Evolutionary conservation across 2,329 filamentous ascomycete genomes (phyloP), one percentile per base, ranked within the genome.

Genomic region (Geosmithia putterillii): DNA sequence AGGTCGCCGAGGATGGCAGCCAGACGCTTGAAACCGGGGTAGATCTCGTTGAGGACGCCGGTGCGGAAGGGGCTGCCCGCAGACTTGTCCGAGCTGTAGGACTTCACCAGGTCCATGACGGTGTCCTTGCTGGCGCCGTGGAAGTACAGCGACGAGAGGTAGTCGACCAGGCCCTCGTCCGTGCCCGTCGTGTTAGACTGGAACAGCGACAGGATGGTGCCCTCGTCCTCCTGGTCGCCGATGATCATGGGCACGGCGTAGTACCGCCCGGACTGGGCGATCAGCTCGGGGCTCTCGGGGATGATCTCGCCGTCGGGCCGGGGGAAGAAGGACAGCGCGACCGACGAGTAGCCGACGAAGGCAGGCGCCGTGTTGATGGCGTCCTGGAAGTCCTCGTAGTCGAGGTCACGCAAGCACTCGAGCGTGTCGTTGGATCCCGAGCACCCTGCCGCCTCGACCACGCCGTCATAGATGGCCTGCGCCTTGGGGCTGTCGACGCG

Each of bases 221-320:
- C 83, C 59, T 90, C 84, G 54, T 90, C 85, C 64, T 89, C 83
- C 58, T 87, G 82, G 54, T 86, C 74, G 37, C 85, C 83, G 35
- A 83, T 72, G 49, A 73, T 72, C 62, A 68, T 65, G 32, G 70
- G 69, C 2, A 73, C 68, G 2, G 64, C 61, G 18, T 69, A 57
- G 46, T 70, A 71, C 5, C 69, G 68, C 14, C 79, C 76, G 0
- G 57, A 52, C 2, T 51, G 44, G 2, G 72, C 62, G 4, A 85
- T 63, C 0, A 70, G 44, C 1, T 89, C 83, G 0, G 83, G 79
- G 6, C 76, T 83, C 2, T 72, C 65, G 0, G 75, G 70, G 8
- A 88, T 67, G 4, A 71, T 69, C 2, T 55, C 70, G 22, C 81
- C 80, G 50, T 89, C 85, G 0, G 83, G 85, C 0, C 84, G 79